A percentile compares a stretch with the other conserved stretches of the same genome.
Conservation (phyloP, 257 asterid species). For the Fraxinus americana region DNA sequence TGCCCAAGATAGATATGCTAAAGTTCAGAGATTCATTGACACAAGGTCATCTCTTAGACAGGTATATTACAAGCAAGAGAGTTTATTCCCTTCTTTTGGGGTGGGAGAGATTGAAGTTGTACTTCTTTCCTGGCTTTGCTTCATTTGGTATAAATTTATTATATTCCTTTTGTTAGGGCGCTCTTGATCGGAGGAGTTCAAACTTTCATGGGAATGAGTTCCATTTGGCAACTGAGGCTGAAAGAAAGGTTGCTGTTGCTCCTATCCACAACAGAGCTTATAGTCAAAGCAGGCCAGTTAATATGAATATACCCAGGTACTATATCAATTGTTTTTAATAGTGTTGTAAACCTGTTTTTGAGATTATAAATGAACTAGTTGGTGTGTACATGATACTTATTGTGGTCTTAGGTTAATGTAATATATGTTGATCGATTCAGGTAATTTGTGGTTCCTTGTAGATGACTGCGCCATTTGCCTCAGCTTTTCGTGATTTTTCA, state of each 20-base stretch:
- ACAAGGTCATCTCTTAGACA: slow-evolving; percentile 73
- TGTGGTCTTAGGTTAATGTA: not conserved
- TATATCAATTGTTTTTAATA: slow-evolving; percentile 1
- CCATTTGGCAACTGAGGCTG: slow-evolving; percentile 72
- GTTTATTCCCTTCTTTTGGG: not conserved
- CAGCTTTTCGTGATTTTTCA: slow-evolving; percentile 31
- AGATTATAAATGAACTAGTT: slow-evolving; percentile 5
- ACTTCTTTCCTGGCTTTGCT: not conserved
- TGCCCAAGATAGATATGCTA: slow-evolving; percentile 58
- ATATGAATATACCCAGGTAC: slow-evolving; percentile 68
- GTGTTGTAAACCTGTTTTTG: not conserved
- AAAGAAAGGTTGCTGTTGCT: slow-evolving; percentile 73
- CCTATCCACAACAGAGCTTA: slow-evolving; percentile 60
- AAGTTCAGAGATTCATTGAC: slow-evolving; percentile 46
- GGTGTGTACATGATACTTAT: not conserved
- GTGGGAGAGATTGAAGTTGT: not conserved
- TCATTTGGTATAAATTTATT: not conserved
- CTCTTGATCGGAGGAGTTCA: slow-evolving; percentile 77
- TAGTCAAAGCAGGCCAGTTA: slow-evolving; percentile 44
- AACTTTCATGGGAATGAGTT: slow-evolving; percentile 70
- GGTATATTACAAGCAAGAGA: slow-evolving; percentile 38
- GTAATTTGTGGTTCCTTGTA: slow-evolving; percentile 55
- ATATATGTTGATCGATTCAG: slow-evolving; percentile 40
- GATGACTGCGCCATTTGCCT: slow-evolving; percentile 45
- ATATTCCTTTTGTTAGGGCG: slow-evolving; percentile 54